Conservation (phyloP, 225 moss, liverwort and hornwort species). For the Sphagnum tenellum region DNA sequence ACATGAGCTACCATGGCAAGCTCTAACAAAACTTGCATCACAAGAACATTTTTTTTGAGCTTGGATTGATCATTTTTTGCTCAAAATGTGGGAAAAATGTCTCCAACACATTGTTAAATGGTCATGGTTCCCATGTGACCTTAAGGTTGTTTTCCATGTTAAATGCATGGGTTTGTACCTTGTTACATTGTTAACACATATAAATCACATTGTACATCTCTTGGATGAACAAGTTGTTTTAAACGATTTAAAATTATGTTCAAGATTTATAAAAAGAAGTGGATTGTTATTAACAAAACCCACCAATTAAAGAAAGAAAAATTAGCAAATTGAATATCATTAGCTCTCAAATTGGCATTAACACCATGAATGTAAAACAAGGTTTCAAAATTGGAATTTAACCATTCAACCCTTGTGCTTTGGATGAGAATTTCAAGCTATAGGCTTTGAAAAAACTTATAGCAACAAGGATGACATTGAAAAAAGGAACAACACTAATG, state of each 20-base stretch:
- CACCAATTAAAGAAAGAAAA: neutral
- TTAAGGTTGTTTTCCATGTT: neutral
- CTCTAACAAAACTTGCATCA: neutral
- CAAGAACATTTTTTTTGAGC: neutral
- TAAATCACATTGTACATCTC: neutral
- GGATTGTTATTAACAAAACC: neutral
- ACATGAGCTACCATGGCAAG: no score
- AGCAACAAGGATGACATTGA: neutral
- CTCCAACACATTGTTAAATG: neutral
- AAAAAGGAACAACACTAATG: neutral
- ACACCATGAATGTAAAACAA: neutral
- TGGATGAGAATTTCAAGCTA: neutral
- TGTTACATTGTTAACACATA: neutral
- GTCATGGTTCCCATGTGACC: neutral
- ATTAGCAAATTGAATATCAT: neutral
- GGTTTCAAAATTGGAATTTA: neutral
- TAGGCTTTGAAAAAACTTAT: neutral
- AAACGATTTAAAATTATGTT: neutral
- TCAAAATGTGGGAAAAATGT: neutral
- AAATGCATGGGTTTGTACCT: neutral
- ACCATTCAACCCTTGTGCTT: neutral
- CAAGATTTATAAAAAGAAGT: neutral
- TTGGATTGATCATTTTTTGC: slow-evolving; percentile 1
- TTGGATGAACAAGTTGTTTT: neutral
- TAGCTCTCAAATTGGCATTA: neutral